Evolutionary conservation across 176 grass and related monocot species (phyloP).

Genomic region (Phragmites australis): DNA sequence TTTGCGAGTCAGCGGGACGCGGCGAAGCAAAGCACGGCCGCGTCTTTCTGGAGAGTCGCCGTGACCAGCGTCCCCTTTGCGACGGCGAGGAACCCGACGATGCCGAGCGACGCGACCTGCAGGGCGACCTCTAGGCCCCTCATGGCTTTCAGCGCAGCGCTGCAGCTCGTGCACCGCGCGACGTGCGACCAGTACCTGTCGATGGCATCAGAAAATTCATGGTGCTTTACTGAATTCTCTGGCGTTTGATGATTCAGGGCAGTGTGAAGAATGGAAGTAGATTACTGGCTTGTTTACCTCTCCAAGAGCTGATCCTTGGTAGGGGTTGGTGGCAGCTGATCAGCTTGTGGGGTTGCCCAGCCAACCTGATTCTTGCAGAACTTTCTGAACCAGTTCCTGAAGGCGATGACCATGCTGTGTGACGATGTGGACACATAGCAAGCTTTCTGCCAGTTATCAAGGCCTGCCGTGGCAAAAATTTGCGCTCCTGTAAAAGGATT

Average conservation of each 20-base stretch:
- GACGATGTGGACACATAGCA: conserved; percentile 78
- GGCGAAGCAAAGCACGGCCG: conserved; percentile 56
- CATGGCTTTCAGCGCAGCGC: conserved; percentile 55
- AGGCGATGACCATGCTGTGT: conserved; percentile 66
- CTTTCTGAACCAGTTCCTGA: conserved; percentile 84
- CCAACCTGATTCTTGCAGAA: conserved; percentile 57
- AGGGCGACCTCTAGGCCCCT: conserved; percentile 52
- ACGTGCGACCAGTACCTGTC: conserved; percentile 91
- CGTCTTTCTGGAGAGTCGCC: conserved; percentile 34
- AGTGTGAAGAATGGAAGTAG: neutral
- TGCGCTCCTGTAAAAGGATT: conserved; percentile 57
- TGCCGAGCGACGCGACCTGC: conserved; percentile 50
- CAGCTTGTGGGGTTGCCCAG: conserved; percentile 39
- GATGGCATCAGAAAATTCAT: neutral
- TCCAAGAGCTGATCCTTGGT: conserved; percentile 62
- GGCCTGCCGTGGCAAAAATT: conserved; percentile 45
- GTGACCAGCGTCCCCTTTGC: conserved; percentile 38
- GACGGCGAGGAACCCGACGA: conserved; percentile 57
- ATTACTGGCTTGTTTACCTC: conserved; percentile 36
- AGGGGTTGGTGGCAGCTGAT: conserved; percentile 50
- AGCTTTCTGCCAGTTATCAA: conserved; percentile 59
- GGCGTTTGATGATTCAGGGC: neutral
- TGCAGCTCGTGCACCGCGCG: conserved; percentile 72
- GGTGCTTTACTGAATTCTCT: neutral
- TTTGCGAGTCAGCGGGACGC: conserved; percentile 60